A percentile compares a stretch with the other conserved stretches of the same genome.
phyloP scores from a whole-genome alignment of 2,329 filamentous ascomycete genomes.

The Trichophyton schoenleinii region DNA sequence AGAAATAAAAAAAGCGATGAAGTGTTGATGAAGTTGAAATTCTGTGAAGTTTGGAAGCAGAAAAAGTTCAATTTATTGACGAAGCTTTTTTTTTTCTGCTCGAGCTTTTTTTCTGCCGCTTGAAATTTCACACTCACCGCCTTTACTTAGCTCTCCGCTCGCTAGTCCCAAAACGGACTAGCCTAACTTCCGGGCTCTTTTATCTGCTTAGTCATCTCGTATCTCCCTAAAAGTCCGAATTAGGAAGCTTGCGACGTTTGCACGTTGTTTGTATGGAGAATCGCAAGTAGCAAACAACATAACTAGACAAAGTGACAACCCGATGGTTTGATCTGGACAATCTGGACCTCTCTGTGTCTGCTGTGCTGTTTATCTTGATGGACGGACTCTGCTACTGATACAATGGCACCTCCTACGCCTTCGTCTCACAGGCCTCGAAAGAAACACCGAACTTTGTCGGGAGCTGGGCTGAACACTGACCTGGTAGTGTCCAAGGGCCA shows the following conservation, averaged over 20 bases:
- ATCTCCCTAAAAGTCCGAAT: background rate
- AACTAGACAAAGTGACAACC: background rate
- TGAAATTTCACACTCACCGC: constrained; percentile 18
- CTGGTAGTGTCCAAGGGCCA: constrained; percentile 21
- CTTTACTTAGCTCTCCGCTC: constrained; percentile 10
- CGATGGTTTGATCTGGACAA: background rate
- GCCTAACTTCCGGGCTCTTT: background rate
- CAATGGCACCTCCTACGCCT: constrained; percentile 14
- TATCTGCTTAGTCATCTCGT: background rate
- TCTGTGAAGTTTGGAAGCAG: background rate
- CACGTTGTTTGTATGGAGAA: background rate
- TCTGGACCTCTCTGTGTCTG: background rate
- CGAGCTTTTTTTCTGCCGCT: constrained; percentile 6
- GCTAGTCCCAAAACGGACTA: background rate
- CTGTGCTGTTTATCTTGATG: background rate
- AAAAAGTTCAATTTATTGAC: background rate
- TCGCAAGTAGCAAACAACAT: background rate
- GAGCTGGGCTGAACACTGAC: constrained; percentile 29
- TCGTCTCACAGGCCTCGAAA: constrained; percentile 33
- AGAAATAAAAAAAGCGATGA: constrained; percentile 8
- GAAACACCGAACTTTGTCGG: constrained; percentile 29
- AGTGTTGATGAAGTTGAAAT: background rate
- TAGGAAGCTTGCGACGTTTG: background rate
- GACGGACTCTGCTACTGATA: background rate
- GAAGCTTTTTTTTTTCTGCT: constrained; percentile 14